Evolutionary conservation across 2,329 filamentous ascomycete species (phyloP), one percentile per base, ranked within the genome.

Genomic region (Xylaria sp.): DNA sequence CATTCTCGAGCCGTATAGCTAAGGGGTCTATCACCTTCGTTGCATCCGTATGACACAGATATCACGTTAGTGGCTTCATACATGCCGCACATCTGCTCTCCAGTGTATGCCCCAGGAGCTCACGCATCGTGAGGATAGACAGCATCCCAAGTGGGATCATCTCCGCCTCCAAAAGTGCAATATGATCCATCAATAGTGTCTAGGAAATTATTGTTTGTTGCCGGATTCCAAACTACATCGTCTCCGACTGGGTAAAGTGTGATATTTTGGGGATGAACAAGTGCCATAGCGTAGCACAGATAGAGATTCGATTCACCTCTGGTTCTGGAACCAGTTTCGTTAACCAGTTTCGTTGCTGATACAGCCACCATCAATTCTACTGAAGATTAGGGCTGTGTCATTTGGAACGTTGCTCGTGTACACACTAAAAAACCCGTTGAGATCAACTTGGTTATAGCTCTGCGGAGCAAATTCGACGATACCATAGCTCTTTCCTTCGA

Each of bases 221-320:
- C 83, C 16, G 60, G 53, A 18, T 67, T 57, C 53, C 82, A 81
- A 50, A 77, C 71, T 10, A 77, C 71, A 37, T 78, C 70, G 58
- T 82, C 77, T 27, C 79, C 78, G 1, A 79, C 77, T 72, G 85
- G 83, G 75, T 84, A 86, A 25, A 88, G 75, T 35, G 83, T 83
- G 27, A 84, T 81, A 10, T 80, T 78, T 71, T 88, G 85, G 1
- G 86, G 87, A 66, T 82, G 84, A 42, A 87, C 81, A 44, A 88
- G 78, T 8, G 84, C 77, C 77, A 86, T 87, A 62, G 84, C 84
- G 70, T 87, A 85, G 68, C 87, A 79, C 2, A 89, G 80, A 71
- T 89, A 87, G 13, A 89, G 81, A 47, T 85, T 78, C 1, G 85
- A 85, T 78, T 89, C 87, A 53, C 82, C 82, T 25, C 57, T n/a